Evolutionary conservation across 2,329 filamentous ascomycete genomes (phyloP), one percentile per base, ranked within the genome.

Genomic region (Phoma herbarum): DNA sequence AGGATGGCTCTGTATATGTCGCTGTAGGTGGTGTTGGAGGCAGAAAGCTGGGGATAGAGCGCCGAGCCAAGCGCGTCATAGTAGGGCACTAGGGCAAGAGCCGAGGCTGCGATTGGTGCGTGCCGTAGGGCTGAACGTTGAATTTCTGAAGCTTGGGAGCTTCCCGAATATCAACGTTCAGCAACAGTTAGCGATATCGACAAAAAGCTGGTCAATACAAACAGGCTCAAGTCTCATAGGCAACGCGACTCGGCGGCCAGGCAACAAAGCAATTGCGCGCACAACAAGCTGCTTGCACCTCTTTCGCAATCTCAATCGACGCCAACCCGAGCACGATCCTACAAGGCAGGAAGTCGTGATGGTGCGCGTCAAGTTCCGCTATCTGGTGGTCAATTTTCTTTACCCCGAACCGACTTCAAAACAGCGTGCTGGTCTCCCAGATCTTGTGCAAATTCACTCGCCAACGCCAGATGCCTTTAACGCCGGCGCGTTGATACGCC

Each of bases 351-450:
- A 25, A 18, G 8, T 20, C 41, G 35, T 39, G 8, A 97, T 99
- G 95, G 95, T 99, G 60, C 92, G 95, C 74, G 87, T 98, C 67
- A 99, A 99, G 79, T 90, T 97, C 78, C 89, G 95, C 70, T 99
- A 99, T 77, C 86, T 99, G 18, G 87, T 98, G n/a, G 87, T 98
- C 62, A 92, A 96, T 75, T 93, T 98, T 65, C 84, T 98, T 45
- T 97, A 97, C 71, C 92, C 93, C 0, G 84, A 87, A 7, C 80
- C 86, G 12, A 60, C 61, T 72, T 75, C 57, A 48, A 70, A 69
- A 22, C 52, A 58, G 73, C 68, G 65, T 44, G 65, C 67, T 31
- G 78, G 66, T 67, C 84, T 71, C 77, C 90, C 73, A 77, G 86
- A 80, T 44, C 82, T 90, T 57, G 80, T 98, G 26, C 83, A 88